phyloP scores from a whole-genome alignment of 257 asterid species.

The Solanum etuberosum region DNA sequence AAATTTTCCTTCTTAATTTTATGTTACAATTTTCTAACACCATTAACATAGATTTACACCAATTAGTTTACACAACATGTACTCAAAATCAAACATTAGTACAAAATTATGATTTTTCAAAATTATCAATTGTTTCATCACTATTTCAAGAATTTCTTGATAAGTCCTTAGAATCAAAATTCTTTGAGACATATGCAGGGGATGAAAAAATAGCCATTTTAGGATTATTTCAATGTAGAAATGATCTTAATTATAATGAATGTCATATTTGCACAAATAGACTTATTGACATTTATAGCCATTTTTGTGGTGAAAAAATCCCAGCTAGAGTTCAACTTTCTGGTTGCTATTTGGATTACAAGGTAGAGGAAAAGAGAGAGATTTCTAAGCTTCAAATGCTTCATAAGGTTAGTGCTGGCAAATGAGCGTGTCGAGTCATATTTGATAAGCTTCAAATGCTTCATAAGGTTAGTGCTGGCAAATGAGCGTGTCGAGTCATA shows the following conservation, averaged over 20 bases:
- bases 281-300: slow-evolving; percentile 15
- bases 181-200: slow-evolving; percentile 37
- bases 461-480: slow-evolving; percentile 25
- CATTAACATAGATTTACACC: slow-evolving; percentile 16
- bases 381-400: slow-evolving; percentile 12
- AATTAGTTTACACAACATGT: slow-evolving; percentile 36
- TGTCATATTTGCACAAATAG: slow-evolving; percentile 38
- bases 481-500: background rate
- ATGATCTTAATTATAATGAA: slow-evolving; percentile 25
- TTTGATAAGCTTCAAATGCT: slow-evolving; percentile 12
- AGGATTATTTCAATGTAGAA: slow-evolving; percentile 53
- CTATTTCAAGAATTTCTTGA: slow-evolving; percentile 32
- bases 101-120: slow-evolving; percentile 4
- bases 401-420: slow-evolving; percentile 25
- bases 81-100: slow-evolving; percentile 16
- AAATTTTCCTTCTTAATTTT: background rate
- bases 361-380: slow-evolving; percentile 24
- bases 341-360: slow-evolving; percentile 51
- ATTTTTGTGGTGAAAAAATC: slow-evolving; percentile 21
- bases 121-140: slow-evolving; percentile 16
- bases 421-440: background rate
- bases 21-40: slow-evolving; percentile 9
- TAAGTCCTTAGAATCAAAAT: slow-evolving; percentile 32
- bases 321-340: slow-evolving; percentile 55
- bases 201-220: slow-evolving; percentile 26